Evolutionary conservation across 2,329 filamentous ascomycete species (phyloP), one percentile per base, ranked within the genome.

Genomic region (Penicillium oxalicum): DNA sequence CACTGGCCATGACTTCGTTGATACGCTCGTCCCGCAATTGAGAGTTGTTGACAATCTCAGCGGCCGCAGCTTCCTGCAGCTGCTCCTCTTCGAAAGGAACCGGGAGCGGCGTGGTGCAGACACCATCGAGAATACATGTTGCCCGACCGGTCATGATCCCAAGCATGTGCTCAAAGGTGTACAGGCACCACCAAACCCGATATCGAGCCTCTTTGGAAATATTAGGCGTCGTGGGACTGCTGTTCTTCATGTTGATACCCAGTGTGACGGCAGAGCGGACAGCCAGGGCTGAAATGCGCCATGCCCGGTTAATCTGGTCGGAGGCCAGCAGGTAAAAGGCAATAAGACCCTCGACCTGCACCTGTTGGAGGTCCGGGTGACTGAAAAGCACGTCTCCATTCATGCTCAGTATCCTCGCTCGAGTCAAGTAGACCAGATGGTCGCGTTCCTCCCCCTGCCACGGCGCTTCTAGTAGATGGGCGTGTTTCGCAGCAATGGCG

Each of bases 61-160:
- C 52, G 9, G 64, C 65, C 9, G 55, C 54, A 2, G 63, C 61
- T 13, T 67, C 66, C 8, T 64, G 59, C 38, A 71, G 61, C 26
- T 63, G 58, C 29, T 70, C 67, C 56, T 72, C 71, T 42, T 70
- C 66, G 40, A 71, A 65, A 4, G 69, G 70, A 13, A 70, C 47
- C 1, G 72, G 70, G 39, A 74, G 59, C 29, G 72, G 69, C 4
- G 69, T 66, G 12, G 69, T 74, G 56, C 70, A 73, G 42, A 73
- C 63, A 12, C 70, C 67, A 51, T 73, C 68, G 25, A 66, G 56
- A 13, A 74, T 69, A 46, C 68, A 72, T 28, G 69, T 69, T 26
- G 70, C 62, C 37, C 72, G 65, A 35, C 72, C 72, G n/a, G 72
- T 74, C 69, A 75, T 72, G 48, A 70, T 64, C 12, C 70, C 69